These are phyloP conservation scores for Drechslerella dactyloides DNA, from an alignment of 2,329 filamentous ascomycete genomes.

Conservation along the genomic window DNA sequence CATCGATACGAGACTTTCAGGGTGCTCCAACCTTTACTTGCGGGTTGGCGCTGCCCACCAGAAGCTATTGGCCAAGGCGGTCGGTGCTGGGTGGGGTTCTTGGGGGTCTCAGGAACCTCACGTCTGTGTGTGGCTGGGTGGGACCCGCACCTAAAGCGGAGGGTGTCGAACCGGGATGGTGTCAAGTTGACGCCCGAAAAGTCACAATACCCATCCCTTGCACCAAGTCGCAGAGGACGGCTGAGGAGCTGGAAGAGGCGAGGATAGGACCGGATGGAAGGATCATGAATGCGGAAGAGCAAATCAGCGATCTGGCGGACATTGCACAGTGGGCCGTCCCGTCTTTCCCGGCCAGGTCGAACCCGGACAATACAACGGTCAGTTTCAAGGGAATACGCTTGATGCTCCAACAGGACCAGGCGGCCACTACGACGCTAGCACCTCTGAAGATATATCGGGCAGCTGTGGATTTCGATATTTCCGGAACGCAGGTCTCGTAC, in stretches of 20 bases:
- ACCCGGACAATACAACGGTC: constrained; percentile 28
- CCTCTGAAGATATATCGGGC: constrained; percentile 47
- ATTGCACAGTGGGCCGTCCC: constrained; percentile 43
- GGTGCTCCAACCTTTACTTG: constrained; percentile 43
- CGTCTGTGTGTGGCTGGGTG: constrained; percentile 43
- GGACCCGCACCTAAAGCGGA: constrained; percentile 44
- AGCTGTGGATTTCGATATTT: constrained; percentile 47
- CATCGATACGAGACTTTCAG: constrained; percentile 37
- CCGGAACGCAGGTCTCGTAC: constrained; percentile 34
- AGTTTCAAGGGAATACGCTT: constrained; percentile 37
- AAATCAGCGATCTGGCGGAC: constrained; percentile 48
- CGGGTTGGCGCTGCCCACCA: constrained; percentile 35
- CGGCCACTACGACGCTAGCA: constrained; percentile 28
- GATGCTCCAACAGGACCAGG: constrained; percentile 46
- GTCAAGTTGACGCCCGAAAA: constrained; percentile 42
- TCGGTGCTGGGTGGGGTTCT: constrained; percentile 43
- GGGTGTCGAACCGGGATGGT: constrained; percentile 33
- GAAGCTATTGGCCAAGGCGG: constrained; percentile 43
- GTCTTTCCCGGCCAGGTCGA: constrained; percentile 29
- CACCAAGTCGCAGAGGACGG: constrained; percentile 45
- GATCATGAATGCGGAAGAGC: constrained; percentile 46
- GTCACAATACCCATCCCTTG: constrained; percentile 45
- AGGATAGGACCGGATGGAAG: constrained; percentile 39
- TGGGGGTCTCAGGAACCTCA: constrained; percentile 43
- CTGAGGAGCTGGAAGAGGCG: constrained; percentile 43